phyloP scores from a whole-genome alignment of 257 asterid species.

The Anisodus tanguticus region DNA sequence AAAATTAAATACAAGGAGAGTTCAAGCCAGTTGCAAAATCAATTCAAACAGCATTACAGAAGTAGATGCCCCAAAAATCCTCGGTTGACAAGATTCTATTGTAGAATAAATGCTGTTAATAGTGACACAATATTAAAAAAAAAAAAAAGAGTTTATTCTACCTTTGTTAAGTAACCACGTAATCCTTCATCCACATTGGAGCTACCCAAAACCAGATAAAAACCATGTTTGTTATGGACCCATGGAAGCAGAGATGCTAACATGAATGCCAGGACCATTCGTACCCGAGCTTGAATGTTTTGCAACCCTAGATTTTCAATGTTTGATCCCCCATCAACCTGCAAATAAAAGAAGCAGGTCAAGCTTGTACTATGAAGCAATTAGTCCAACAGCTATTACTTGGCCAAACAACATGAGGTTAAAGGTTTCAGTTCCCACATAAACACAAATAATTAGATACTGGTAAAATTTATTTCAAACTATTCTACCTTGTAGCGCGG shows the following conservation, averaged over 20 bases:
- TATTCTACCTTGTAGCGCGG: constrained; percentile 77
- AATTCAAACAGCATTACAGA: not conserved
- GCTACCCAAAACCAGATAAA: constrained; percentile 92
- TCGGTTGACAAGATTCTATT: not conserved
- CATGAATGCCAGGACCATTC: constrained; percentile 96
- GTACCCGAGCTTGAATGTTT: constrained; percentile 89
- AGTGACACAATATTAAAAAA: not conserved
- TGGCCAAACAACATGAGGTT: constrained; percentile 12
- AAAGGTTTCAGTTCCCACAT: not conserved
- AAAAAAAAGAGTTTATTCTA: constrained; percentile 34
- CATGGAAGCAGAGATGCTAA: constrained; percentile 94
- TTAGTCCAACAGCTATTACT: not conserved
- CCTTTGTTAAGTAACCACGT: constrained; percentile 94
- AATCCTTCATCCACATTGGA: constrained; percentile 95
- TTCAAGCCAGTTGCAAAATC: not conserved
- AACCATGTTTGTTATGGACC: constrained; percentile 94
- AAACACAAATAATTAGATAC: not conserved
- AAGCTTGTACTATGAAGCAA: constrained; percentile 23
- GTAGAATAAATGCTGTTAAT: constrained; percentile 2
- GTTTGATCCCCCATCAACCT: constrained; percentile 93
- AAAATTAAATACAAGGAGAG: not conserved
- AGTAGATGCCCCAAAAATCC: not conserved
- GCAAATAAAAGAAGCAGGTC: constrained; percentile 40
- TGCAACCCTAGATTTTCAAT: constrained; percentile 83
- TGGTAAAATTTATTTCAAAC: constrained; percentile 7